phyloP scores from a whole-genome alignment of 495 filamentous ascomycete genomes.

The Neurospora terricola region DNA sequence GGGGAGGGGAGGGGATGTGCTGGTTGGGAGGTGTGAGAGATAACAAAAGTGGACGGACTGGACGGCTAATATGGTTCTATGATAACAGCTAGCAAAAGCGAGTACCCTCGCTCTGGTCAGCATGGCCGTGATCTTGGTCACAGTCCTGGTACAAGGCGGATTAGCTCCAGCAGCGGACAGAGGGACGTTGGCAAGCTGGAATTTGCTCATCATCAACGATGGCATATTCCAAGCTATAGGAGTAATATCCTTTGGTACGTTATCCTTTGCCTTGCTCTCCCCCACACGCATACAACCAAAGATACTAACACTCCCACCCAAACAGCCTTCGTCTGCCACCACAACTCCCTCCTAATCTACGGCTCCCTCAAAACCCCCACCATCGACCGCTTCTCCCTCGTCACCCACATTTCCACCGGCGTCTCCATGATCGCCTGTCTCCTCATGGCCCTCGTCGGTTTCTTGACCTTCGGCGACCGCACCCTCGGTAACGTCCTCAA shows the following conservation, averaged over 20 bases:
- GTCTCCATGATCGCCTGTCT: slow-evolving; percentile 86
- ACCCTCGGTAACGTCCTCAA: slow-evolving; percentile 95
- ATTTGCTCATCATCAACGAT: slow-evolving; percentile 61
- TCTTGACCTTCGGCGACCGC: slow-evolving; percentile 83
- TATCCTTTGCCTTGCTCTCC: no score
- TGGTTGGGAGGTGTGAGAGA: background rate
- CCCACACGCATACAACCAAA: no score
- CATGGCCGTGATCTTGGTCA: slow-evolving; percentile 81
- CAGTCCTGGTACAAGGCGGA: slow-evolving; percentile 79
- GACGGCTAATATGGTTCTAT: background rate
- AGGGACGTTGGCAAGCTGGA: slow-evolving; percentile 52
- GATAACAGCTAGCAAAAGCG: slow-evolving; percentile 75
- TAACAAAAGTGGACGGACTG: background rate
- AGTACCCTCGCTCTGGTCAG: slow-evolving; percentile 82
- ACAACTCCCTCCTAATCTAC: slow-evolving; percentile 95
- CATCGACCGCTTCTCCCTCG: slow-evolving; percentile 79
- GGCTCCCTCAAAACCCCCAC: slow-evolving; percentile 90
- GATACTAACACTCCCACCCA: no score
- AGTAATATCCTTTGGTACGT: slow-evolving; percentile 89
- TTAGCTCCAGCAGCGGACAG: slow-evolving; percentile 57
- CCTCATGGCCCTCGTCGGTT: slow-evolving; percentile 78
- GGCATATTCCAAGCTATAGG: slow-evolving; percentile 94
- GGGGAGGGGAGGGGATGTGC: background rate
- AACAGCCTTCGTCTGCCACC: slow-evolving; percentile 76
- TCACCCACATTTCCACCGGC: slow-evolving; percentile 85